Conservation (phyloP, 805 yeast species). For the Candida nanaspora region DNA sequence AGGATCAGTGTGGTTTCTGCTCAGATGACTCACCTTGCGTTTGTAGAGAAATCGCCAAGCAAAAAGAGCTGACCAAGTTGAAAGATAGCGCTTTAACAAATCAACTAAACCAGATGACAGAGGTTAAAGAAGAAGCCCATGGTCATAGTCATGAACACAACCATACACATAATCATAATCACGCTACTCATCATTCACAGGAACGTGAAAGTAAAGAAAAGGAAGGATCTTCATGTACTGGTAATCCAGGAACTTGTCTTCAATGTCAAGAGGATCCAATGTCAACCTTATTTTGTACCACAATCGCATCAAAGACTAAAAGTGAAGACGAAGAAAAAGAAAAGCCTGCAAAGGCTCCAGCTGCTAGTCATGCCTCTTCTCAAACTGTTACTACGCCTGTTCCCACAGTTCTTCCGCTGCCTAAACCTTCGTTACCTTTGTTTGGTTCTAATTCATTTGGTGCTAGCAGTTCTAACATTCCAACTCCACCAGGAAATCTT, state of each 20-base stretch:
- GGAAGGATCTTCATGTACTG: slow-evolving; percentile 53
- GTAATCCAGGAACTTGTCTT: slow-evolving; percentile 80
- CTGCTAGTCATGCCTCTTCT: too few relatives aligned
- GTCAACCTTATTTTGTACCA: slow-evolving; percentile 83
- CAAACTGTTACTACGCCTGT: not conserved
- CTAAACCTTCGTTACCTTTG: not conserved
- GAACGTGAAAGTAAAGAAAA: not conserved
- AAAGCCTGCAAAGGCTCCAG: too few relatives aligned
- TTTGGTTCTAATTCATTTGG: not conserved
- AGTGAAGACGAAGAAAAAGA: not conserved
- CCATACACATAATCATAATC: not conserved
- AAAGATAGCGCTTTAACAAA: slow-evolving; percentile 15
- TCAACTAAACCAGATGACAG: slow-evolving; percentile 8
- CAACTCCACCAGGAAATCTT: not conserved
- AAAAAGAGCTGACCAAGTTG: slow-evolving; percentile 23
- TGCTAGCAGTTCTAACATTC: not conserved
- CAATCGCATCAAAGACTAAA: slow-evolving; percentile 46
- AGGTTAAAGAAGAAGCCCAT: not conserved
- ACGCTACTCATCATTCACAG: not conserved
- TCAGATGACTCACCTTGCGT: slow-evolving; percentile 89
- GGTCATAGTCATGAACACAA: not conserved
- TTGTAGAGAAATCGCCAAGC: slow-evolving; percentile 70
- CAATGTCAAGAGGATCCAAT: slow-evolving; percentile 84
- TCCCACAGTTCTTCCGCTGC: not conserved
- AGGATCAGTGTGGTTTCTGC: slow-evolving; percentile 88